phyloP scores from a whole-genome alignment of 73 alveolate species.

The Paramecium sonneborni region DNA sequence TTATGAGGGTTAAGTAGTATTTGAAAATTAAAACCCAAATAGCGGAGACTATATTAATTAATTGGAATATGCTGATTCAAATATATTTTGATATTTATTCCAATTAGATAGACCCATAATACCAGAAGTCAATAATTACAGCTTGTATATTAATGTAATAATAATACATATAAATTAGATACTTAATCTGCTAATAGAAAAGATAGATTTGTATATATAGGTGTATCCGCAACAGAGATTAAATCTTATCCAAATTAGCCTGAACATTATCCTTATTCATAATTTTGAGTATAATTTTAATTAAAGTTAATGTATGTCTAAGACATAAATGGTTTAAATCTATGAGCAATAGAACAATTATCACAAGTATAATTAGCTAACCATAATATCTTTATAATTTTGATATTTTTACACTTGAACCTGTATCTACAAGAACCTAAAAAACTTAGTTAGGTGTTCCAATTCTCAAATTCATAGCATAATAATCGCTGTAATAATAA shows the following conservation, averaged over 20 bases:
- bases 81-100: background rate
- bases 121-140: background rate
- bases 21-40: background rate
- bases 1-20: background rate
- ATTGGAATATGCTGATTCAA: background rate
- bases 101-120: slow-evolving; percentile 42
- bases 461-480: background rate
- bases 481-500: background rate
- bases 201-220: background rate
- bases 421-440: slow-evolving; percentile 10
- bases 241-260: background rate
- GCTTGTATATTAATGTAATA: background rate
- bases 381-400: slow-evolving; percentile 22
- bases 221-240: background rate
- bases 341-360: background rate
- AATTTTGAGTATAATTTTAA: background rate
- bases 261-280: slow-evolving; percentile 18
- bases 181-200: slow-evolving; percentile 25
- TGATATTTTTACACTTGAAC: background rate
- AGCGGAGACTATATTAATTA: background rate
- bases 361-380: slow-evolving; percentile 15
- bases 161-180: background rate
- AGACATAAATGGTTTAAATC: background rate
- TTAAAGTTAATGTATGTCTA: background rate
- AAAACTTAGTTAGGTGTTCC: slow-evolving; percentile 6